Conservation (phyloP, 345 rosid genomes). For the Eucalyptus marginata region DNA sequence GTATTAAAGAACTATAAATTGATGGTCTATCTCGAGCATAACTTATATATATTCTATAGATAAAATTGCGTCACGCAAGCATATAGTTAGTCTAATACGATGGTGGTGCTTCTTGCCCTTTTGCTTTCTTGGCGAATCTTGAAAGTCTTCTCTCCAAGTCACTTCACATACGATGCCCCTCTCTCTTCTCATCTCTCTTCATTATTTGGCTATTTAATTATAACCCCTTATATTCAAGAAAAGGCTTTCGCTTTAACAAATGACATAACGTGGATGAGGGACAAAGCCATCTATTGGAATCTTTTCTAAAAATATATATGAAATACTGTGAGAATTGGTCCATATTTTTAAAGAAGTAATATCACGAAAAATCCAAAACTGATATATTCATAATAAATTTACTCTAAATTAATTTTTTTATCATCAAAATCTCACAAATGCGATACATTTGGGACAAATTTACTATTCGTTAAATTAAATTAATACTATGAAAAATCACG, state of each 20-base stretch:
- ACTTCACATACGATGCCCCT: background rate
- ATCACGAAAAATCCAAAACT: accelerated
- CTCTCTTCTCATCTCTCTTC: background rate
- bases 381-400: accelerated
- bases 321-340: background rate
- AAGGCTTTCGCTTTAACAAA: background rate
- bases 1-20: too few species aligned
- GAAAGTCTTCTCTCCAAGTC: background rate
- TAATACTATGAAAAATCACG: too few species aligned
- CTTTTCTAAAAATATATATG: background rate
- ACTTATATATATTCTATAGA: background rate
- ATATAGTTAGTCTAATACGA: background rate
- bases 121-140: background rate
- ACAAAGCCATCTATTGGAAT: background rate
- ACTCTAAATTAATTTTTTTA: too few species aligned
- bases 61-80: background rate
- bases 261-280: background rate
- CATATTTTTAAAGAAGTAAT: background rate
- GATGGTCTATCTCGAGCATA: background rate
- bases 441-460: accelerated
- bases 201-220: background rate
- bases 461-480: too few species aligned
- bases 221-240: background rate
- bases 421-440: background rate
- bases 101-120: background rate